phyloP scores from a whole-genome alignment of 1,284 basidiomycete genomes.

The Trichosporon ovoides region DNA sequence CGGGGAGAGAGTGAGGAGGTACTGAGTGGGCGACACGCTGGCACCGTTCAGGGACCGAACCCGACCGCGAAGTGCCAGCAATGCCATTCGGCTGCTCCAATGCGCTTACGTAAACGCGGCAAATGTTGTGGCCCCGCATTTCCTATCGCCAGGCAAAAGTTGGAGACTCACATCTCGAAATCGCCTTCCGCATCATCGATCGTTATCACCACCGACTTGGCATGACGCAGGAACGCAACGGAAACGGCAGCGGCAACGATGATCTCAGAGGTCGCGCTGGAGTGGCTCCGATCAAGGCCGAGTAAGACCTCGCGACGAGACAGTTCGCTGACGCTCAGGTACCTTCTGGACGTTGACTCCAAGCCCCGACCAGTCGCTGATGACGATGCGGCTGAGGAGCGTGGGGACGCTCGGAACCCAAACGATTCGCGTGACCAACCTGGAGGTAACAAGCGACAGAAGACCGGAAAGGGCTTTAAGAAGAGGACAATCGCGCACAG shows the following conservation, averaged over 20 bases:
- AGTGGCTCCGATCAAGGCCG: conserved; percentile 67
- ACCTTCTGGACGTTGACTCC: conserved; percentile 43
- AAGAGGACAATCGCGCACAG: conserved; percentile 70
- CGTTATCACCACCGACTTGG: background rate
- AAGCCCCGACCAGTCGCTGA: conserved; percentile 16
- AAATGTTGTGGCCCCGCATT: conserved; percentile 8
- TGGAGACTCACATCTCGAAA: background rate
- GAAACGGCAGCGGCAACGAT: background rate
- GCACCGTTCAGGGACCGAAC: background rate
- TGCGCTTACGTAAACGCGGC: background rate
- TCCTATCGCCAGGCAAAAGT: conserved; percentile 6
- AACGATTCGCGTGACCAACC: conserved; percentile 28
- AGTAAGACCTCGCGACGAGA: conserved; percentile 54
- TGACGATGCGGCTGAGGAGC: conserved; percentile 66
- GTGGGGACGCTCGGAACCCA: conserved; percentile 16
- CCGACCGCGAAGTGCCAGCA: background rate
- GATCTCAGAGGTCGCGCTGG: conserved; percentile 43
- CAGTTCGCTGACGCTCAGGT: conserved; percentile 47
- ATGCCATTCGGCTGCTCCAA: background rate
- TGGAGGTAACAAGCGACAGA: conserved; percentile 44
- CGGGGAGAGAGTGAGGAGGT: background rate
- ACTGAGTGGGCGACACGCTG: conserved; percentile 10
- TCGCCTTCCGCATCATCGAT: background rate
- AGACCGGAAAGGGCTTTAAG: conserved; percentile 57
- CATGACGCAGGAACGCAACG: background rate